These are phyloP conservation scores for Dujonia santamariae DNA, from an alignment of 1,139 yeast genomes.

Conservation along the genomic window DNA sequence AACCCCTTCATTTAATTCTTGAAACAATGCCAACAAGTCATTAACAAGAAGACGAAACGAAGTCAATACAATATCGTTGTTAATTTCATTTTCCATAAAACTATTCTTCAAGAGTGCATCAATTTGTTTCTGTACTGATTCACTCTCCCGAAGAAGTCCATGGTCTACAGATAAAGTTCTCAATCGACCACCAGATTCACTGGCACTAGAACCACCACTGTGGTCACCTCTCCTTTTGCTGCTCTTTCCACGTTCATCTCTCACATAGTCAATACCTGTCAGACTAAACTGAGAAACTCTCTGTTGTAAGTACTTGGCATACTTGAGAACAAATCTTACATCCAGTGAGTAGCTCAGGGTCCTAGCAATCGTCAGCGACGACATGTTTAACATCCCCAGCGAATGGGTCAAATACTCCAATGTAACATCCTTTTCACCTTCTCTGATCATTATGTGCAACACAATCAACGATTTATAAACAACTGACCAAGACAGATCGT, in stretches of 20 bases:
- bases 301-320: slow-evolving; percentile 66
- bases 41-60: slow-evolving; percentile 85
- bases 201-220: slow-evolving; percentile 39
- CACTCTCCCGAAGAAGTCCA: slow-evolving; percentile 80
- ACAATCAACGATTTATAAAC: slow-evolving; percentile 84
- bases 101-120: slow-evolving; percentile 71
- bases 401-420: slow-evolving; percentile 59
- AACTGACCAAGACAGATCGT: slow-evolving; percentile 85
- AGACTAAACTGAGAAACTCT: slow-evolving; percentile 67
- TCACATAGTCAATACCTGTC: slow-evolving; percentile 73
- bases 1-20: slow-evolving; percentile 90
- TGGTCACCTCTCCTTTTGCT: too few species aligned
- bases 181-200: slow-evolving; percentile 61
- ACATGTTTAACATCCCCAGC: not conserved
- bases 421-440: slow-evolving; percentile 75
- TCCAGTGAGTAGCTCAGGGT: slow-evolving; percentile 47
- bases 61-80: slow-evolving; percentile 76
- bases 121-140: slow-evolving; percentile 80
- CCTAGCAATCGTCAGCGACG: slow-evolving; percentile 24
- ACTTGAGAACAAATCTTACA: slow-evolving; percentile 60
- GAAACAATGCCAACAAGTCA: slow-evolving; percentile 81
- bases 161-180: slow-evolving; percentile 67
- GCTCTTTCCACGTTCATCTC: slow-evolving; percentile 66
- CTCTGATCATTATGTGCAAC: slow-evolving; percentile 86
- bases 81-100: slow-evolving; percentile 61